Evolutionary conservation across 164 flowering plant genomes (phyloP).

Genomic region (Piper longum): DNA sequence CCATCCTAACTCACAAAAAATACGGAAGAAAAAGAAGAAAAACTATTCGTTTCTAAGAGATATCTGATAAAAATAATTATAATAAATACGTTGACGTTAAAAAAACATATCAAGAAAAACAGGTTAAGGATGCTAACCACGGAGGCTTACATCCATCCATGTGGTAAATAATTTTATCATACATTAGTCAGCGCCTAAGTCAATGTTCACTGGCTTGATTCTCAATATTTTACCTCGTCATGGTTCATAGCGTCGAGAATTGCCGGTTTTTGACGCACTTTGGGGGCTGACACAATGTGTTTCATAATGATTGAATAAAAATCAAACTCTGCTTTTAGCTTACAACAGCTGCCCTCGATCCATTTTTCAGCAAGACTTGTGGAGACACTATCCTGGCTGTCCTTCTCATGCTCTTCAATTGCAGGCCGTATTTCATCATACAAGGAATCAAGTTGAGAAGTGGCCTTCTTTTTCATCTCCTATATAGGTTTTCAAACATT

Average conservation of each 20-base stretch:
- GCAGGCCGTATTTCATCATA: slow-evolving; percentile 78
- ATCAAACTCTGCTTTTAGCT: slow-evolving; percentile 69
- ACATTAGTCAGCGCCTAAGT: background rate
- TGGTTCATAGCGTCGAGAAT: background rate
- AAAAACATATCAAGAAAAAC: too few species aligned
- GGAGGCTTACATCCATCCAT: too few species aligned
- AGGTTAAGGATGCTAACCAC: too few species aligned
- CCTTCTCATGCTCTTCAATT: slow-evolving; percentile 80
- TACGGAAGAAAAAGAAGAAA: too few species aligned
- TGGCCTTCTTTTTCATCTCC: slow-evolving; percentile 49
- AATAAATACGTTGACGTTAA: too few species aligned
- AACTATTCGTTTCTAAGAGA: too few species aligned
- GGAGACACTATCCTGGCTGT: slow-evolving; percentile 63
- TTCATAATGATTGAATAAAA: slow-evolving; percentile 47
- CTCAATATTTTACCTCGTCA: background rate
- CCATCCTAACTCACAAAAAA: too few species aligned
- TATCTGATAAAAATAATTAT: too few species aligned
- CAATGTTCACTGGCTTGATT: background rate
- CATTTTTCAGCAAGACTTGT: slow-evolving; percentile 78
- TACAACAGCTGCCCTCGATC: slow-evolving; percentile 67
- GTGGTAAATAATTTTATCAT: too few species aligned
- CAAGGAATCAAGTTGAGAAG: slow-evolving; percentile 36
- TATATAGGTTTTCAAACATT: slow-evolving; percentile 12
- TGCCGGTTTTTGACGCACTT: slow-evolving; percentile 3
- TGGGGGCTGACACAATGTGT: slow-evolving; percentile 31